Conservation (phyloP, 2,329 filamentous ascomycete genomes). For the Pestalotiopsis sp. region DNA sequence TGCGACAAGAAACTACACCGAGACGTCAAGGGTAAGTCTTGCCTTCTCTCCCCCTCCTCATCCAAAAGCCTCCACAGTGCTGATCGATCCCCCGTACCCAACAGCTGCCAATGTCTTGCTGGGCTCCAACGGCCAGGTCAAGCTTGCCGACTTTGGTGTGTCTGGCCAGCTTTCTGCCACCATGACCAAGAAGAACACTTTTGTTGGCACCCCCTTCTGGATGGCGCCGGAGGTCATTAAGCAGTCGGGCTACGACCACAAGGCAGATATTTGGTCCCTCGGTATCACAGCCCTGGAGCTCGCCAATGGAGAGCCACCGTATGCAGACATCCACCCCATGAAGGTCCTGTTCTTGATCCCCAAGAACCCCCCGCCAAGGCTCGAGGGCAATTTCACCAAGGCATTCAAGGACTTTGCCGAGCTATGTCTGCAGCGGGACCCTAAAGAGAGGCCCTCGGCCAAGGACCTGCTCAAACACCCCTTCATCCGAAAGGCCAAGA, state of each 20-base stretch:
- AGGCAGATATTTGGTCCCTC: slow-evolving; percentile 96
- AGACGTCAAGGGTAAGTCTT: slow-evolving; percentile 79
- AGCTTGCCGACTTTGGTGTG: slow-evolving; percentile 95
- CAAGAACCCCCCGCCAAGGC: slow-evolving; percentile 82
- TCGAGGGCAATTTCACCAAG: slow-evolving; percentile 80
- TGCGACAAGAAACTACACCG: slow-evolving; percentile 94
- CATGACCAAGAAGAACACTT: slow-evolving; percentile 99
- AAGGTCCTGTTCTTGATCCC: slow-evolving; percentile 96
- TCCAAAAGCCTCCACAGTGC: neutral
- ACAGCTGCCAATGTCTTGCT: slow-evolving; percentile 90
- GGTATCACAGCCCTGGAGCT: slow-evolving; percentile 93
- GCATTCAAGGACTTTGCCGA: slow-evolving; percentile 84
- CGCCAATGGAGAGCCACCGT: slow-evolving; percentile 88
- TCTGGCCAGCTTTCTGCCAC: slow-evolving; percentile 94
- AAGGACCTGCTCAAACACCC: slow-evolving; percentile 85
- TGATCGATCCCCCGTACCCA: neutral
- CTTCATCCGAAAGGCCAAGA: slow-evolving; percentile 89
- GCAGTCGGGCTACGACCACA: slow-evolving; percentile 96
- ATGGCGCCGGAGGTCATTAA: slow-evolving; percentile 99
- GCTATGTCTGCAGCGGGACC: slow-evolving; percentile 83
- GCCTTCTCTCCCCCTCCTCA: neutral
- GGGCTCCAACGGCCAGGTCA: slow-evolving; percentile 89
- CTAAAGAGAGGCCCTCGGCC: slow-evolving; percentile 82
- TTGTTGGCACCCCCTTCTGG: slow-evolving; percentile 98
- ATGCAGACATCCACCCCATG: slow-evolving; percentile 97